These are phyloP conservation scores for Cryphonectria parasitica DNA, from an alignment of 2,329 filamentous ascomycete genomes.

Conservation along the genomic window DNA sequence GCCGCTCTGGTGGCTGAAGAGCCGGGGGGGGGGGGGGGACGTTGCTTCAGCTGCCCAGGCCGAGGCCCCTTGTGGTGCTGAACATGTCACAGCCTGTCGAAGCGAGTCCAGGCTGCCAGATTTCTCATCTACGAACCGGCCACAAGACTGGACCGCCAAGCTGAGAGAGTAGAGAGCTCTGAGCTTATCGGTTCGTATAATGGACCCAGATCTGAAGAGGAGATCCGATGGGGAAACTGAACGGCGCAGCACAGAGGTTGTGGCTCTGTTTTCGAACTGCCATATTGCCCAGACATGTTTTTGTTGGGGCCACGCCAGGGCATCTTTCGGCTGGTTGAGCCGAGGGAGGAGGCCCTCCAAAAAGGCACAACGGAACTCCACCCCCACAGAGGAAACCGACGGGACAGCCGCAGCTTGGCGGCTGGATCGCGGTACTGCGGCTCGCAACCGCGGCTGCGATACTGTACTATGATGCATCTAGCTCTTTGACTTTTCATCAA, in stretches of 20 bases:
- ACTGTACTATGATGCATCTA: not conserved
- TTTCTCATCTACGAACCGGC: not conserved
- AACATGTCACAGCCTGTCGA: not conserved
- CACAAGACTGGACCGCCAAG: not conserved
- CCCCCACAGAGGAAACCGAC: conserved; percentile 5
- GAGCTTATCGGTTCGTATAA: not conserved
- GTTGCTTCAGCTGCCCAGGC: not conserved
- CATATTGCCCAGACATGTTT: not conserved
- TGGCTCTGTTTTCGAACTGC: not conserved
- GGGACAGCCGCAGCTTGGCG: conserved; percentile 4
- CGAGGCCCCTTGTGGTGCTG: not conserved
- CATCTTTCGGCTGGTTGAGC: not conserved
- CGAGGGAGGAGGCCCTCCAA: not conserved
- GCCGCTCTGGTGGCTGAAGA: not conserved
- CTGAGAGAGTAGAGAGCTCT: not conserved
- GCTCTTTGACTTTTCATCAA: not conserved
- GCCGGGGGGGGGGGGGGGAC: not conserved
- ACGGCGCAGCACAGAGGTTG: not conserved
- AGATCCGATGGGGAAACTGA: not conserved
- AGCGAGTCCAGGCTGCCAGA: not conserved
- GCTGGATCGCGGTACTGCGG: conserved; percentile 9
- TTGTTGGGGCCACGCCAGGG: not conserved
- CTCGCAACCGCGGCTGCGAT: not conserved
- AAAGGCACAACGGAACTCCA: not conserved
- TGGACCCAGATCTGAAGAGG: not conserved